Conservation (phyloP, 768 basidiomycete genomes). For the Auricularia sp. region DNA sequence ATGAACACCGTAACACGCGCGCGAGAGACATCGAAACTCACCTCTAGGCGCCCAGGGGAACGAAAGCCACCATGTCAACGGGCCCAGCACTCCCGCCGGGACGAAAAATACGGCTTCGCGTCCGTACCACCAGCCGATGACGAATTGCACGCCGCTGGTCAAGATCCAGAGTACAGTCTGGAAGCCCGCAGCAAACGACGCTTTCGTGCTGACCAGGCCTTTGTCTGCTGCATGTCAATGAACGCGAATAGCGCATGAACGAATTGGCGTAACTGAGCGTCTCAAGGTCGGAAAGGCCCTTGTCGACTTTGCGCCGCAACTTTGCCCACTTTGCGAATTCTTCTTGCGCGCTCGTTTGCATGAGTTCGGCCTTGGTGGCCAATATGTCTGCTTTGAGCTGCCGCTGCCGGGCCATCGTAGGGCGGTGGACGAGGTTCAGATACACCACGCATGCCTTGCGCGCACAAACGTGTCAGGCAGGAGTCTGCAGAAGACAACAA, state of each 20-base stretch:
- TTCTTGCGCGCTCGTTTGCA: slow-evolving; percentile 88
- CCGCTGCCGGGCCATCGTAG: slow-evolving; percentile 46
- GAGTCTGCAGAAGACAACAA: neutral
- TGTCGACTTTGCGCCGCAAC: slow-evolving; percentile 81
- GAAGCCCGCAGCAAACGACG: slow-evolving; percentile 61
- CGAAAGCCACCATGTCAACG: slow-evolving; percentile 76
- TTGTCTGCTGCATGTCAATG: slow-evolving; percentile 38
- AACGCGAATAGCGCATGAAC: neutral
- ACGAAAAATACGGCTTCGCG: slow-evolving; percentile 88
- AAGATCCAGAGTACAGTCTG: slow-evolving; percentile 64
- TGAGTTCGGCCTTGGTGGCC: slow-evolving; percentile 69
- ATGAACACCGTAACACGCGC: neutral
- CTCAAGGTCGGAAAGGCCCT: slow-evolving; percentile 83
- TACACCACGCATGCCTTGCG: slow-evolving; percentile 66
- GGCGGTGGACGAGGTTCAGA: slow-evolving; percentile 51
- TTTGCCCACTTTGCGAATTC: slow-evolving; percentile 99
- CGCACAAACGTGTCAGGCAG: neutral
- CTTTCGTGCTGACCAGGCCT: slow-evolving; percentile 48
- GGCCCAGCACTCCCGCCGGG: slow-evolving; percentile 83
- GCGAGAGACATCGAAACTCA: slow-evolving; percentile 21
- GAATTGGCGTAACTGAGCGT: slow-evolving; percentile 55
- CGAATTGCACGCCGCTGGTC: slow-evolving; percentile 81
- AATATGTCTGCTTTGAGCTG: slow-evolving; percentile 74
- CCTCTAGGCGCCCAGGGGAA: slow-evolving; percentile 87
- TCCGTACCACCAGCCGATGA: slow-evolving; percentile 86